phyloP scores from a whole-genome alignment of 257 asterid genomes.

The Solanum appendiculatum region DNA sequence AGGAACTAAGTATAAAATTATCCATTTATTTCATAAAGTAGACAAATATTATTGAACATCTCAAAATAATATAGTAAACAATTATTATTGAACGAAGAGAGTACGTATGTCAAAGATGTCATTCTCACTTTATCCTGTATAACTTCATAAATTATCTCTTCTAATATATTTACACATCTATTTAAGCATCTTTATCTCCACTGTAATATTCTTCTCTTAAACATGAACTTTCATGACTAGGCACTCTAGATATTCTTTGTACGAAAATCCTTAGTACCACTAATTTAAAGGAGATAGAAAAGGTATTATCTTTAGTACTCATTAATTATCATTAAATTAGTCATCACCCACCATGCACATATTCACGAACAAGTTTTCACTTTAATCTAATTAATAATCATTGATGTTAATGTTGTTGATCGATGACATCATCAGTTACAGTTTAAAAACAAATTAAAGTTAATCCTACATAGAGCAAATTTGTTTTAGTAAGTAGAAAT shows the following conservation, averaged over 20 bases:
- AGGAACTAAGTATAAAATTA: no score
- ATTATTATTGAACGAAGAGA: no score
- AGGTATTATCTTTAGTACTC: background rate
- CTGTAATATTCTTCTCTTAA: no score
- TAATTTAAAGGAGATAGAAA: background rate
- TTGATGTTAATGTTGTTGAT: background rate
- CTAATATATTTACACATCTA: no score
- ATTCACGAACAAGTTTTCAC: background rate
- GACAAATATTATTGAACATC: no score
- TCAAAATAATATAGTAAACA: no score
- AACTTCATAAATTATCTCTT: no score
- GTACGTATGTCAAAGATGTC: no score
- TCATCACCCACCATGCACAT: background rate
- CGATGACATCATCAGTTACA: background rate
- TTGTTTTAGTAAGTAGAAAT: background rate
- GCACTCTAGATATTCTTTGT: background rate
- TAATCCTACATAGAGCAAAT: background rate
- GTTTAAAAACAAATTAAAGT: background rate
- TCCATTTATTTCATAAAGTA: no score
- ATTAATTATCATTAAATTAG: background rate
- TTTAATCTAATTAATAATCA: background rate
- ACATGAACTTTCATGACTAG: no score
- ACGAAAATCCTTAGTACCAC: background rate
- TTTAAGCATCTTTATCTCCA: no score
- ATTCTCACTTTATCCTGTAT: no score